Base-by-base conservation (phyloP, 2,329 filamentous ascomycete genomes). In the Arachnomyces sp. region DNA sequence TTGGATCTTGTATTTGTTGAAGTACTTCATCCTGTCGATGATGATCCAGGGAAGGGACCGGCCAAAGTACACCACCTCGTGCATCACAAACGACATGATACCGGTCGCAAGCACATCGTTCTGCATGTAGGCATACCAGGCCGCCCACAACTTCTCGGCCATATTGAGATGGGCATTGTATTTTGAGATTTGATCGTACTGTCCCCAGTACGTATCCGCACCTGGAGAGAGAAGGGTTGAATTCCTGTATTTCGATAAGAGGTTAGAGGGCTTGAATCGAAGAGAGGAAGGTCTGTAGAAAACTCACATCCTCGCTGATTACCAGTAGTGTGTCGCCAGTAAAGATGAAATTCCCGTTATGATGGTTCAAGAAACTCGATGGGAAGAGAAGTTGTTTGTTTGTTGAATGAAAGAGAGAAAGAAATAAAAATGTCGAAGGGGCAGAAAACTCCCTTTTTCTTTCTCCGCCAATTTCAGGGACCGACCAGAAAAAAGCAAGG, bases 121-220 rank as follows among this genome's bases (percentile, higher is more conserved):
- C 65, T 94, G 86, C 84, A 96, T 95, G 76, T 82, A 98, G 12
- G 90, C 78, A 65, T 98, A 98, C 90, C 88, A 96, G 31, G 88
- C 81, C 66, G 86, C 84, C 92, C 92, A 98, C 51, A 95, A 73
- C 59, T 82, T 82, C 74, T 98, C 92, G 57, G 81, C 71, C 49
- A 86, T 74, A 66, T 87, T 95, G 58, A 98, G 80, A 52, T 88
- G 78, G 43, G 93, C 77, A 76, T 95, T 92, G 74, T 78, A 77
- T 51, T 77, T 74, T 17, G 76, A 74, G 48, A 83, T 75, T 53
- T 80, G 74, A 44, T 79, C 72, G 57, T 77, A 83, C 46, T 80
- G 74, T 52, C 70, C 74, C 78, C 77, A 81, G 63, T 82, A 84
- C 35, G 76, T 76, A 47, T 74, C 71, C 39, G 71, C 65, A 50